These are phyloP conservation scores for Solanum neorickii DNA, from an alignment of 257 asterid genomes.

Conservation along the genomic window DNA sequence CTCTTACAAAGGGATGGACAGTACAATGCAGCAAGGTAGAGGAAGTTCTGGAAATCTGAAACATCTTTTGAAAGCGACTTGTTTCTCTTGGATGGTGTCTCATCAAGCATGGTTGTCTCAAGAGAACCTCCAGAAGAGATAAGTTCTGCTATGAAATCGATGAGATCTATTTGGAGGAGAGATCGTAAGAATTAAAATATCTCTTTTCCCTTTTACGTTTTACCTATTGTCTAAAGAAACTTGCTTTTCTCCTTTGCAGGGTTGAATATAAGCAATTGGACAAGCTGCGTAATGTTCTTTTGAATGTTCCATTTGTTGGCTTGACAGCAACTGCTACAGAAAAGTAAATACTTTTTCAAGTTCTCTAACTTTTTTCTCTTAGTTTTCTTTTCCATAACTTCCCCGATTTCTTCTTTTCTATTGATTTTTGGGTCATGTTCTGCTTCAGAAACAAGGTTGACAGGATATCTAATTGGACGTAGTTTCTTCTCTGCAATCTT, in stretches of 20 bases:
- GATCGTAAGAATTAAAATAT: background rate
- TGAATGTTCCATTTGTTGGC: constrained; percentile 69
- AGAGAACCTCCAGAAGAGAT: background rate
- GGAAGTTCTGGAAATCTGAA: background rate
- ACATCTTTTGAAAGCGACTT: background rate
- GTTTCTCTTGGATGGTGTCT: background rate
- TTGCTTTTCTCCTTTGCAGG: constrained; percentile 29
- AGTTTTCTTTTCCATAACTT: background rate
- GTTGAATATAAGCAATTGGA: constrained; percentile 79
- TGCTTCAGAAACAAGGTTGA: background rate
- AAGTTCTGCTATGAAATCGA: background rate
- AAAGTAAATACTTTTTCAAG: constrained; percentile 40
- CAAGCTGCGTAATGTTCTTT: constrained; percentile 60
- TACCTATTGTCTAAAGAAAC: background rate
- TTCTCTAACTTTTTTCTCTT: background rate
- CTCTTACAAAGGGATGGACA: background rate
- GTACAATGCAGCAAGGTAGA: background rate
- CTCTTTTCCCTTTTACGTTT: background rate
- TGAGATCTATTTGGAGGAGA: background rate
- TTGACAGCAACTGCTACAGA: constrained; percentile 96
- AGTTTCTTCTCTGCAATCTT: background rate
- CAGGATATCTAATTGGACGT: background rate
- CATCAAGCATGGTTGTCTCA: background rate
- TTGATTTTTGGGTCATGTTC: background rate
- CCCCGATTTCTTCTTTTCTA: background rate